phyloP scores from a whole-genome alignment of 164 flowering plant genomes.

The Litsea cubeba region DNA sequence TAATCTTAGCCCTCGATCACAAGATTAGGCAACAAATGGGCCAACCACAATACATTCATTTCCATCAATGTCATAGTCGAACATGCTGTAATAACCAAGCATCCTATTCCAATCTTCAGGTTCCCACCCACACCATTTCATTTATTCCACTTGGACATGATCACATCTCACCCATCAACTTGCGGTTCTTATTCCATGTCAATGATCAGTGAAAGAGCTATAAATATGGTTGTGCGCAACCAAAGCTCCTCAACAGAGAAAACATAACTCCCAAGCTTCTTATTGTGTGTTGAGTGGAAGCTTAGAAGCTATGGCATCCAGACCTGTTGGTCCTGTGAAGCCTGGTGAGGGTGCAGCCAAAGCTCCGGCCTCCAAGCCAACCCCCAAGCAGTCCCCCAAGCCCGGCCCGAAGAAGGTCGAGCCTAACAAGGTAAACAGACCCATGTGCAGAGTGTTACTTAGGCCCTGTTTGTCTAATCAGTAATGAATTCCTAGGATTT shows the following conservation, averaged over 20 bases:
- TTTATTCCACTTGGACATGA: not conserved
- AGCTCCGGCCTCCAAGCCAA: constrained; percentile 27
- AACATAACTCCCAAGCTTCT: not conserved
- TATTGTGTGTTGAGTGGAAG: too few relatives aligned
- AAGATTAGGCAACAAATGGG: not conserved
- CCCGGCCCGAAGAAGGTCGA: constrained; percentile 25
- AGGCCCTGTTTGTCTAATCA: too few relatives aligned
- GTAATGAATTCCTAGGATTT: too few relatives aligned
- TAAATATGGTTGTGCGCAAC: not conserved
- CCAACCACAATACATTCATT: not conserved
- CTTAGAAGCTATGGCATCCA: constrained; percentile 38
- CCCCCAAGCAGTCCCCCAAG: constrained; percentile 23
- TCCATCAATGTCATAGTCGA: not conserved
- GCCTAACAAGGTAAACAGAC: constrained; percentile 25
- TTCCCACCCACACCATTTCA: not conserved
- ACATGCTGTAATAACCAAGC: not conserved
- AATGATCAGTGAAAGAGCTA: not conserved
- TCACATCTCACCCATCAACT: not conserved
- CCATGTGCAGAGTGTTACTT: not conserved
- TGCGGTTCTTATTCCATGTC: not conserved
- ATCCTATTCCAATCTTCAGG: not conserved
- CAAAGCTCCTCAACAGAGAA: not conserved
- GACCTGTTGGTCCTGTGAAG: constrained; percentile 26
- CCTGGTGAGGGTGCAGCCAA: constrained; percentile 13
- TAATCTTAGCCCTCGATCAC: not conserved